Conservation (phyloP, 192 early-diverging fungal species). For the Dissophora ornata region DNA sequence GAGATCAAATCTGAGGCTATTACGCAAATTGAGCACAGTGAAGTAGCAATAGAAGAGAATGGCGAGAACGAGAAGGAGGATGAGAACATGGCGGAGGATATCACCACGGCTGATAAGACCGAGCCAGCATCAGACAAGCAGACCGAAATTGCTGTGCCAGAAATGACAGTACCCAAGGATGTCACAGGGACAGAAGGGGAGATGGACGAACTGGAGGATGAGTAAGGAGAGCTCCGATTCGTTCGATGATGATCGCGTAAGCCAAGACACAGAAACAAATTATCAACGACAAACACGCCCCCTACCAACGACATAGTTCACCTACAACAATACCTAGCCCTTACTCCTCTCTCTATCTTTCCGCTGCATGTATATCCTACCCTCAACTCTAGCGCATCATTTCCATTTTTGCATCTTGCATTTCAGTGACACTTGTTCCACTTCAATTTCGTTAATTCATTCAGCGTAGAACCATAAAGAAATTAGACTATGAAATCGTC, state of each 20-base stretch:
- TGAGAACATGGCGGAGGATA: background rate
- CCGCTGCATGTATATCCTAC: constrained; percentile 6
- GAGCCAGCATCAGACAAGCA: background rate
- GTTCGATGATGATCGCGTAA: no score
- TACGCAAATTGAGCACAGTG: background rate
- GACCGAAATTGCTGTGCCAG: background rate
- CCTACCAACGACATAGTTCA: no score
- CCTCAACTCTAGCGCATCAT: background rate
- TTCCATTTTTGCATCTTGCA: background rate
- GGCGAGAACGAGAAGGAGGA: background rate
- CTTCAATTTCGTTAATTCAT: no score
- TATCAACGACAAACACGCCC: constrained; percentile 9
- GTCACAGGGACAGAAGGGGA: constrained; percentile 11
- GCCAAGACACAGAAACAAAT: no score
- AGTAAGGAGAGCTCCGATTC: background rate
- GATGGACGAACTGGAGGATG: constrained; percentile 20
- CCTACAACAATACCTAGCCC: no score
- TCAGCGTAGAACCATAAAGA: no score
- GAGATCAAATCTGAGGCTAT: background rate
- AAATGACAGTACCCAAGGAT: background rate
- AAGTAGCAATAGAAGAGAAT: background rate
- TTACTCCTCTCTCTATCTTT: background rate
- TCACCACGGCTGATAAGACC: background rate
- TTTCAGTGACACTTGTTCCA: no score
- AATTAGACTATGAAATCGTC: no score